Evolutionary conservation across 2,329 filamentous ascomycete species (phyloP), one percentile per base, ranked within the genome.

Genomic region (Phialophora macrospora): DNA sequence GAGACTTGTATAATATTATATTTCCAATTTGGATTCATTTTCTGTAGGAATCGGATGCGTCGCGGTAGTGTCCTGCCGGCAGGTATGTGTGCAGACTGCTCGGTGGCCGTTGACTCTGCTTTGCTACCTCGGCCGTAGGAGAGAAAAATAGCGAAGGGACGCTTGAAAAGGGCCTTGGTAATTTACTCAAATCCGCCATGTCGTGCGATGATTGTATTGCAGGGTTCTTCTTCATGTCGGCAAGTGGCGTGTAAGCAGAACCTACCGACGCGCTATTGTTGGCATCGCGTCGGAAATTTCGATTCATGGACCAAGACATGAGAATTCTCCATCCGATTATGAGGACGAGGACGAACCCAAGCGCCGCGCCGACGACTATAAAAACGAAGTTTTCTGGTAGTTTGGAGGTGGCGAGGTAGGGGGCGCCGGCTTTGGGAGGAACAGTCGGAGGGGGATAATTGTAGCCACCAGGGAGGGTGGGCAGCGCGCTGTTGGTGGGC

Each of bases 341-440:
- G n/a, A 88, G 88, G 8, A 92, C 81, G 11, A 88, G 92, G 69
- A 97, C 87, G 70, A 93, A 89, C 17, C 92, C 95, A 6, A 99
- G 85, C 30, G 92, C 89, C 28, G 93, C 90, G 54, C 95, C 95
- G 0, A 98, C 95, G 24, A 88, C 90, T 73, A 99, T 99, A 80
- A 99, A 99, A 65, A 99, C 90, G 3, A 94, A 97, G 62, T 95
- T 95, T 74, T 98, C 91, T 2, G 95, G 95, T 11, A 93, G 83
- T 60, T 80, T 88, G 0, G 93, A 96, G 73, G 89, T 88, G 75
- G 93, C 89, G 92, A 98, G 97, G 76, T 92, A 99, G 17, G 94
- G 93, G 4, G 95, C 95, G 74, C 90, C 87, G 46, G 86, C 84
- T 2, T 91, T 97, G 28, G 93, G 90, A 7, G 95, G 95, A 2